These are phyloP conservation scores for Oidium heveae DNA, from an alignment of 2,329 filamentous ascomycete genomes.

Conservation along the genomic window DNA sequence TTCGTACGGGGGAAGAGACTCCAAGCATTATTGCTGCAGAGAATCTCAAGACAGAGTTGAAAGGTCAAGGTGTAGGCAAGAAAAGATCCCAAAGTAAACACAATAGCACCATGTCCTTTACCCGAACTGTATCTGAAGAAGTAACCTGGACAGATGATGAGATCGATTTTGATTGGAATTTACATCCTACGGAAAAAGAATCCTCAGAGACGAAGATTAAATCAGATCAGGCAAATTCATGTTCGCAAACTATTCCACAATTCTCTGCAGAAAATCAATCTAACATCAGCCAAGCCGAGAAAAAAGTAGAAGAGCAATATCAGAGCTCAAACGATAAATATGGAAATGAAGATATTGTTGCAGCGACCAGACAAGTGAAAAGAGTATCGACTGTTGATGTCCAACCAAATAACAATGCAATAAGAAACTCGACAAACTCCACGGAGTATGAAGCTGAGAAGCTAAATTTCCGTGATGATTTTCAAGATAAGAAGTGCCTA, in stretches of 20 bases:
- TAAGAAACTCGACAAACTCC: no score
- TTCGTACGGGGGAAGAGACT: not conserved
- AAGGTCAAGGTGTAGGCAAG: conserved; percentile 5
- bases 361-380: no score
- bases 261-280: no score
- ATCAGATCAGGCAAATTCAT: not conserved
- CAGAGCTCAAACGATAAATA: not conserved
- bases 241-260: no score
- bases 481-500: no score
- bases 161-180: conserved; percentile 24
- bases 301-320: not conserved
- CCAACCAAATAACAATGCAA: no score
- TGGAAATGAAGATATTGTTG: not conserved
- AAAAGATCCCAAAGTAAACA: conserved; percentile 20
- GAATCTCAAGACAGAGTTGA: not conserved
- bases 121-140: conserved; percentile 36
- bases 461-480: no score
- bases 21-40: not conserved
- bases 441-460: no score
- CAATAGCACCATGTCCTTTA: conserved; percentile 34
- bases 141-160: conserved; percentile 32
- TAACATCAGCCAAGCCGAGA: no score
- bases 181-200: conserved; percentile 26
- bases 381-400: no score
- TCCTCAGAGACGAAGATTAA: conserved; percentile 10